These are phyloP conservation scores for Penicillium cataractarum DNA, from an alignment of 495 filamentous ascomycete species.

Conservation along the genomic window DNA sequence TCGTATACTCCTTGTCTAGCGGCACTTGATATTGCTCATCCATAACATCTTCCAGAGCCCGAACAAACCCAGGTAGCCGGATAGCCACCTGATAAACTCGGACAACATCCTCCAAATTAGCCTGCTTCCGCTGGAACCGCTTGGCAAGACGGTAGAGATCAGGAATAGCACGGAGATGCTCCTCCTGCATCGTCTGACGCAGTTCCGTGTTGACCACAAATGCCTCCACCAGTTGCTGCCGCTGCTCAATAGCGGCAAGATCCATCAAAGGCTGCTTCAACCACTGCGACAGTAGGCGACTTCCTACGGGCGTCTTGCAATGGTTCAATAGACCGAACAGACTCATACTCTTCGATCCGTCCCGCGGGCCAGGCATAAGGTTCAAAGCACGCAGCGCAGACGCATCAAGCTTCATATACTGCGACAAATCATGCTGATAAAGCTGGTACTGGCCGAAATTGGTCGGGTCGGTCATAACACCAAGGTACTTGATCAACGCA, in stretches of 20 bases:
- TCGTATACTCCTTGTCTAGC: slow-evolving; percentile 84
- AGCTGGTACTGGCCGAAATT: slow-evolving; percentile 98
- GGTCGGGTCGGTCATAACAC: slow-evolving; percentile 82
- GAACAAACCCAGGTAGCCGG: slow-evolving; percentile 86
- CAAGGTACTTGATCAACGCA: slow-evolving; percentile 94
- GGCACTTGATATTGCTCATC: slow-evolving; percentile 91
- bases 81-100: slow-evolving; percentile 93
- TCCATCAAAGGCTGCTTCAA: slow-evolving; percentile 98
- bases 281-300: slow-evolving; percentile 91
- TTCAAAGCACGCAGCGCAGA: slow-evolving; percentile 93
- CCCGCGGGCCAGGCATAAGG: slow-evolving; percentile 92
- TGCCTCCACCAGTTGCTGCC: slow-evolving; percentile 93
- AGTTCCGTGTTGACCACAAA: slow-evolving; percentile 94
- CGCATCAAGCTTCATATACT: slow-evolving; percentile 99
- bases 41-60: slow-evolving; percentile 89
- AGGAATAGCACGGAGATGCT: slow-evolving; percentile 90
- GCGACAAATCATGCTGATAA: slow-evolving; percentile 94
- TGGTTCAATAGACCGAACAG: slow-evolving; percentile 93
- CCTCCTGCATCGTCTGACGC: slow-evolving; percentile 96
- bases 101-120: slow-evolving; percentile 94
- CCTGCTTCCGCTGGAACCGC: slow-evolving; percentile 87
- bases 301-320: slow-evolving; percentile 95
- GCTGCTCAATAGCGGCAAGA: slow-evolving; percentile 82
- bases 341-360: slow-evolving; percentile 97
- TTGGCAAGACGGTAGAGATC: slow-evolving; percentile 94